Conservation (phyloP, 208 protist genomes). For the Endotrypanum monterogeii region DNA sequence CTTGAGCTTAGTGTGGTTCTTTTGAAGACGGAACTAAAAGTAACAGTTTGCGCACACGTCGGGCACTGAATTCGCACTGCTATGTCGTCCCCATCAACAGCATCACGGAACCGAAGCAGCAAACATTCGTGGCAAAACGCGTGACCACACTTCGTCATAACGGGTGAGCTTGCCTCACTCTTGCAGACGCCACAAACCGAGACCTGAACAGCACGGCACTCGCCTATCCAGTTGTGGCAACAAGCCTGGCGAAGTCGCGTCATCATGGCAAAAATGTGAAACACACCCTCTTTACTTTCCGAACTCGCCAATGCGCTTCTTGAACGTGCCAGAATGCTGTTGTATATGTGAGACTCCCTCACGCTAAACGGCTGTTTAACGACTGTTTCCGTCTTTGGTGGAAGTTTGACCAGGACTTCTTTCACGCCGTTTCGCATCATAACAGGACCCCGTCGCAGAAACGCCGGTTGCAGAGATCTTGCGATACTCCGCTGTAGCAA, state of each 20-base stretch:
- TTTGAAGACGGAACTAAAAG: constrained; percentile 69
- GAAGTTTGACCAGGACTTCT: constrained; percentile 83
- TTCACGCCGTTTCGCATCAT: constrained; percentile 86
- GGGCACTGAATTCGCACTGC: constrained; percentile 66
- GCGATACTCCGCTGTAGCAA: constrained; percentile 83
- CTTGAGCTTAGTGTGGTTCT: constrained; percentile 50
- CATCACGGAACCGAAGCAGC: constrained; percentile 76
- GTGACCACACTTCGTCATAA: constrained; percentile 84
- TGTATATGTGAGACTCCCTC: constrained; percentile 85
- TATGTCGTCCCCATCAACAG: constrained; percentile 70
- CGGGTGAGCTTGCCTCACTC: constrained; percentile 47
- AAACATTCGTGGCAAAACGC: constrained; percentile 89
- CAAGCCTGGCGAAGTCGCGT: constrained; percentile 92
- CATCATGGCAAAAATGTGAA: constrained; percentile 94
- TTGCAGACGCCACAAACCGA: constrained; percentile 84
- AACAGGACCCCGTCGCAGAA: constrained; percentile 83
- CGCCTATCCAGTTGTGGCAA: constrained; percentile 90
- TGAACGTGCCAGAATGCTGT: constrained; percentile 79
- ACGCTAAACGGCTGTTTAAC: constrained; percentile 66
- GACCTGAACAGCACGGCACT: constrained; percentile 59
- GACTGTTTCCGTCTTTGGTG: constrained; percentile 76
- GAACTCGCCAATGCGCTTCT: constrained; percentile 73
- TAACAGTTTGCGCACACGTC: constrained; percentile 47
- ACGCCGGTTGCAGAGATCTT: constrained; percentile 84
- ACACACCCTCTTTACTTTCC: constrained; percentile 61